A percentile compares a stretch with the other conserved stretches of the same genome.
Evolutionary conservation across 148 eudicot species (phyloP).

Genomic region (Rhododendron simsii): DNA sequence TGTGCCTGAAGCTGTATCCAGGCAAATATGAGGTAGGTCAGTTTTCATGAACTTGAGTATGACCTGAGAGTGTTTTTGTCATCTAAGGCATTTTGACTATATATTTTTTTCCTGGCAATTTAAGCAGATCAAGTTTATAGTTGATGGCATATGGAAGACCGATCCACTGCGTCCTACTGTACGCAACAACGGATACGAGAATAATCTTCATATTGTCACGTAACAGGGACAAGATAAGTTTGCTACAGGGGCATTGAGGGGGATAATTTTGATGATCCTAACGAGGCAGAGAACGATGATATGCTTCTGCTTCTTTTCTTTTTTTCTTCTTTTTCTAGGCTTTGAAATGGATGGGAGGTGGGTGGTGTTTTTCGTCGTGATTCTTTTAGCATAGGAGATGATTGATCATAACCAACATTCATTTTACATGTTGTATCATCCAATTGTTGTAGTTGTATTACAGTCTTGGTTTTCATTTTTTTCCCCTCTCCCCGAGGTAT

Average conservation of each 20-base stretch:
- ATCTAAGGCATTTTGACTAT: background rate
- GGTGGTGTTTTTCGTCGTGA: background rate
- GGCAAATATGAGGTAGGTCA: slow-evolving; percentile 77
- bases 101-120: background rate
- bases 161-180: slow-evolving; percentile 85
- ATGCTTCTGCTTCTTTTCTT: too few relatives aligned
- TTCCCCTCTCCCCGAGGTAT: background rate
- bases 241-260: background rate
- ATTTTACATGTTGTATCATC: background rate
- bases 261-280: background rate
- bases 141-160: slow-evolving; percentile 75
- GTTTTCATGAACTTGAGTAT: background rate
- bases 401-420: background rate
- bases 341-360: background rate
- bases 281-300: background rate
- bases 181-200: slow-evolving; percentile 50
- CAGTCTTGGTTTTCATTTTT: background rate
- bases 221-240: slow-evolving; percentile 7
- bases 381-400: background rate
- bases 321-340: background rate
- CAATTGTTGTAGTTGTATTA: background rate
- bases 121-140: slow-evolving; percentile 87
- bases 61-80: background rate
- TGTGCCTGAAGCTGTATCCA: slow-evolving; percentile 66
- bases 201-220: slow-evolving; percentile 57